These are phyloP conservation scores for Yarrowia osloensis DNA, from an alignment of 805 yeast genomes.

Conservation along the genomic window DNA sequence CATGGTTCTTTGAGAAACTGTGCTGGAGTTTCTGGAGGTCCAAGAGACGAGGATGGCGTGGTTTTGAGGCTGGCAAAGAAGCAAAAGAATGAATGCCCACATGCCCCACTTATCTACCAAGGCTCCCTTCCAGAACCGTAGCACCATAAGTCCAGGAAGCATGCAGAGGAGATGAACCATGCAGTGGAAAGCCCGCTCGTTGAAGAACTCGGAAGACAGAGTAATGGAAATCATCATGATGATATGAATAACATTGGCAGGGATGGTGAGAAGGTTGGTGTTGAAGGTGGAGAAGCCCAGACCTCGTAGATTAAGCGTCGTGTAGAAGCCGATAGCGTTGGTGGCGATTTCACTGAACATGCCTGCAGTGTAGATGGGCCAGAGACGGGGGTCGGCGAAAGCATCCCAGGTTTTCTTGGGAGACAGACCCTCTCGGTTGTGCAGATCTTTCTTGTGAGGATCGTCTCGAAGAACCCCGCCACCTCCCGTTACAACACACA, in stretches of 20 bases:
- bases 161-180: conserved; percentile 33
- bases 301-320: conserved; percentile 51
- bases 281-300: conserved; percentile 57
- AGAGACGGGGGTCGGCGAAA: conserved; percentile 52
- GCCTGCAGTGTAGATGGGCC: conserved; percentile 59
- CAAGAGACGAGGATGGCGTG: conserved; percentile 60
- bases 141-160: conserved; percentile 32
- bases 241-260: conserved; percentile 33
- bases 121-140: conserved; percentile 35
- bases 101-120: conserved; percentile 39
- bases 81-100: conserved; percentile 39
- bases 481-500: background rate
- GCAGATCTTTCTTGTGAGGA: conserved; percentile 64
- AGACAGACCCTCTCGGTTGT: conserved; percentile 57
- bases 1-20: conserved; percentile 63
- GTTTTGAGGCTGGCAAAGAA: conserved; percentile 43
- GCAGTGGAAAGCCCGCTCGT: conserved; percentile 33
- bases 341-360: conserved; percentile 47
- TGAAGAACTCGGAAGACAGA: conserved; percentile 29
- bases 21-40: conserved; percentile 63
- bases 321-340: conserved; percentile 46
- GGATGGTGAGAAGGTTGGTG: conserved; percentile 54
- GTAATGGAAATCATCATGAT: conserved; percentile 31
- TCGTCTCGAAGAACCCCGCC: conserved; percentile 62
- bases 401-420: conserved; percentile 46